phyloP scores from a whole-genome alignment of 2,329 filamentous ascomycete species.

The Raffaelea ambrosiae region DNA sequence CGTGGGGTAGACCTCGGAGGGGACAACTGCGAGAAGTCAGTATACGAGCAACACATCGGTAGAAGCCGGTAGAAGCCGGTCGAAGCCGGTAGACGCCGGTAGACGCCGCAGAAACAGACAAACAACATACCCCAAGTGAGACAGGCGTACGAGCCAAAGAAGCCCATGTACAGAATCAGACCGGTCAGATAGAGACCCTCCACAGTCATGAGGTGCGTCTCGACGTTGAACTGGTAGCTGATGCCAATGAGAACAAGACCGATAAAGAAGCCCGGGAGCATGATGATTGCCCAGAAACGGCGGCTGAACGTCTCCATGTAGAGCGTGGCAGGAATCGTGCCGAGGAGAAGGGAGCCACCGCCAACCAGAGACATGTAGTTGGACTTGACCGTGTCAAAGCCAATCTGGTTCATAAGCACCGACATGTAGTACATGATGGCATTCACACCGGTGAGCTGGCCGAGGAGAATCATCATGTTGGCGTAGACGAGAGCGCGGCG shows the following conservation, averaged over 20 bases:
- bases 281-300: conserved; percentile 65
- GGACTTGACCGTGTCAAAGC: conserved; percentile 51
- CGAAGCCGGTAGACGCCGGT: too few relatives aligned
- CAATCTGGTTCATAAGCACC: conserved; percentile 57
- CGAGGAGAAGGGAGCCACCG: conserved; percentile 57
- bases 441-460: conserved; percentile 64
- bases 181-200: conserved; percentile 58
- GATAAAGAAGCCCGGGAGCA: conserved; percentile 64
- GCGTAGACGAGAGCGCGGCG: conserved; percentile 58
- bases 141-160: conserved; percentile 59
- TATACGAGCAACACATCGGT: background rate
- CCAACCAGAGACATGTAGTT: conserved; percentile 72
- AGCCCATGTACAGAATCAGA: conserved; percentile 59
- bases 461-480: conserved; percentile 61
- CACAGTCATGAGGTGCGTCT: conserved; percentile 35
- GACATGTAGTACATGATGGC: conserved; percentile 68
- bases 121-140: conserved; percentile 40
- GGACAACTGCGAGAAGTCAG: conserved; percentile 33
- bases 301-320: conserved; percentile 66
- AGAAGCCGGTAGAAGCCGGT: too few relatives aligned
- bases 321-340: conserved; percentile 59
- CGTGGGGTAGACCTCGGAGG: conserved; percentile 63
- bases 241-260: conserved; percentile 59
- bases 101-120: background rate
- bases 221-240: conserved; percentile 47